Evolutionary conservation across 2,329 filamentous ascomycete genomes (phyloP), one percentile per base, ranked within the genome.

Genomic region (Aspergillus latus): DNA sequence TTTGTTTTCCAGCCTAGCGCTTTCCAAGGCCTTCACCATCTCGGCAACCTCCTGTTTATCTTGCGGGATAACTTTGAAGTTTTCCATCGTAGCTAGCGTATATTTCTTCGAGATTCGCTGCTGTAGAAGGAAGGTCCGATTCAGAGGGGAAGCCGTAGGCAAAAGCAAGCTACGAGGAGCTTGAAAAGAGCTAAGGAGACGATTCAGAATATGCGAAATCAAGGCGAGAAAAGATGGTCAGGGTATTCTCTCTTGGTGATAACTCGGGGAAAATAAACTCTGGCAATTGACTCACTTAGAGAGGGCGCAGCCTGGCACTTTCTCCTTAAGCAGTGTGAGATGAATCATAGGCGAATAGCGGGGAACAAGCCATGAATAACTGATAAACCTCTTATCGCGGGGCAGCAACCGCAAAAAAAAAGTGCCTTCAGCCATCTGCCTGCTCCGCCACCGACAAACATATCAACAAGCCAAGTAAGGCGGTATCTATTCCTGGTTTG

Each of bases 1-100:
- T 73, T 66, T 83, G 81, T 58, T 77, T 74, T 77, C 75, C 52
- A 67, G 64, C 21, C 60, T 62, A 15, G 78, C 79, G 9, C 74
- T 73, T 45, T 90, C 84, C 15, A 96, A 81, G 26, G 78, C 77
- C 26, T 79, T 77, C 16, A 95, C 74, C 65, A 97, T 82, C 51
- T 81, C 77, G 3, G 83, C 76, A 55, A 94, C 82, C 65, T 89
- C 82, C 47, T 86, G 78, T 8, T 80, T 77, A 69, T 96, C 84
- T 74, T 97, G 93, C 56, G 78, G 73, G 60, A 81, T 81, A 84
- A 87, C 87, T 63, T 50, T 74, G 59, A 65, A 29, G 6, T 42
- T 34, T 26, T 53, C 37, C 47, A 51, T 47, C 28, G 40, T 21
- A 7, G 40, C 15, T 16, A 16, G 8, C 9, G 16, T 43, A 8